Base-by-base conservation (phyloP, 2,329 filamentous ascomycete species). In the Verticillium longisporum region DNA sequence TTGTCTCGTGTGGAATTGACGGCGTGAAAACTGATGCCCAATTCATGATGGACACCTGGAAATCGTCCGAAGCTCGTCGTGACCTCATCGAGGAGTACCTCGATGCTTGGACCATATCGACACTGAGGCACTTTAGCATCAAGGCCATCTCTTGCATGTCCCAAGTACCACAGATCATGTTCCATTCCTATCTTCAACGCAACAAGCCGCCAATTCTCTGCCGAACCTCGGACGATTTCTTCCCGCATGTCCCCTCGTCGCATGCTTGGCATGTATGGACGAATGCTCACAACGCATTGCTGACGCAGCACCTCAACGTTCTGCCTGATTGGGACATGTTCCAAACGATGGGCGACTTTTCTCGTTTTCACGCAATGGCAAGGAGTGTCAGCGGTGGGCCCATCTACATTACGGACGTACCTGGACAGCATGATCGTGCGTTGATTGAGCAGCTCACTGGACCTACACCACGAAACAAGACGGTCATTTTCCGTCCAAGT, bases 241-340 rank as follows among this genome's bases (percentile, higher is more conserved):
- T 96, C 73, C 95, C 95, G 0, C 85, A 92, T 55, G 83, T 92
- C 4, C 84, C 88, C 0, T 83, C 86, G 0, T 92, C 89, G 6
- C 95, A 99, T 64, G 85, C 93, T 0, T 99, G 95, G 94, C 95
- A 99, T 73, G 83, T 98, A 38, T 99, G 96, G 80, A 86, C 89
- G 65, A 99, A 98, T 70, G 94, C 94, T 0, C 90, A 97, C 74
- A 97, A 96, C 71, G 82, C 86, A 36, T 80, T 98, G 0, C 79
- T 98, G 14, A 93, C 89, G 1, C 87, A 91, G 64, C 88, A 95
- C 69, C 80, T 98, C 36, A 97, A 97, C 67, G 85, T 92, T 1
- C 76, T 98, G 1, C 94, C 95, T 0, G 93, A 97, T 73, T 88
- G 85, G 84, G 86, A 88, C 66, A 88, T 88, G 86, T 88, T 88